Evolutionary conservation across 768 basidiomycete genomes (phyloP), one percentile per base, ranked within the genome.

Genomic region (Xerocomellus intermedius): DNA sequence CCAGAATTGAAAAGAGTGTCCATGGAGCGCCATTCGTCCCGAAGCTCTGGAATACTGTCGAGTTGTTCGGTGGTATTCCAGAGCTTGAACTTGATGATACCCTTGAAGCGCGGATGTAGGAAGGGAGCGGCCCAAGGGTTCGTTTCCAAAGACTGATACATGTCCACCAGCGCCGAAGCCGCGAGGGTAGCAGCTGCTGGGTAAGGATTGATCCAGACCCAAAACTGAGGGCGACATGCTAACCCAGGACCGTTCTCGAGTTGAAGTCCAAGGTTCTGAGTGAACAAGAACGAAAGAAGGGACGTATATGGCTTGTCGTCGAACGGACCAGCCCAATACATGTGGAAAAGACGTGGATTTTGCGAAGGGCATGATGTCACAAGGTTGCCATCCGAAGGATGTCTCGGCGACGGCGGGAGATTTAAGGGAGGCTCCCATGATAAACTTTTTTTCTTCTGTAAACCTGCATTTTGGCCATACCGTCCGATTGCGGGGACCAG

Each of bases 51-150:
- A 1, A 94, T 77, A 9, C 85, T 87, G 65, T 97, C 94, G 17
- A 98, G 79, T 70, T 94, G 94, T 65, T 97, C 94, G 0, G 94
- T 97, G 13, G 95, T 96, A 68, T 98, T 97, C 95, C 95, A 98
- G 62, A 95, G 75, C 71, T 87, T 90, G 81, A 98, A 98, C 63
- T 87, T 84, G 67, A 96, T 88, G 39, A 91, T 85, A 51, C 91
- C 88, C 65, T 85, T 83, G 78, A 96, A 96, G 36, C 93, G 79
- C 5, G 85, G 85, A 67, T 97, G 91, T 42, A 97, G 73, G 80
- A 98, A 94, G 0, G 94, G 94, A 0, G 89, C 82, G 0, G 91
- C 89, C 95, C 95, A 98, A 1, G 94, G 90, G 68, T 84, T 97
- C 8, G 74, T 68, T 66, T 83, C 85, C 51, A 97, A 77, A 64